Evolutionary conservation across 768 basidiomycete species (phyloP), one percentile per base, ranked within the genome.

Genomic region (Hypholoma fasciculare): DNA sequence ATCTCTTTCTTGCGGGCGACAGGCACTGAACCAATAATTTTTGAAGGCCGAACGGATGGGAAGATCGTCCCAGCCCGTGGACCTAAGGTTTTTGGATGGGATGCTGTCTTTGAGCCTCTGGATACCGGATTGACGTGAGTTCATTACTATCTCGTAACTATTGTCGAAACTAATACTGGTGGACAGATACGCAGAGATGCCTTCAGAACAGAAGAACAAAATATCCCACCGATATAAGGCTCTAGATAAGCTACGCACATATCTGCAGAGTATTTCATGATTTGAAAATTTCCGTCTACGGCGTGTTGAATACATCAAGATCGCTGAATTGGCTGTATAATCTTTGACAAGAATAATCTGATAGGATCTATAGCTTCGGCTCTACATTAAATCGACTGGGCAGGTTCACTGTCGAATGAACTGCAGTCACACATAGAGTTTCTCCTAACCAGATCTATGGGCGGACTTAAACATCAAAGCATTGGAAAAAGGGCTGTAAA

Each of bases 31-130:
- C 92, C 94, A 0, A 76, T 95, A 49, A 71, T 82, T 23, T 82
- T 82, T 52, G 96, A 97, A 67, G 96, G 96, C 0, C 79, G 83
- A 12, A 97, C 95, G 1, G 86, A 93, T 23, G 96, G 96, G 1
- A 81, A 72, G 16, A 95, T 98, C 60, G 96, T 99, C 2, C 85
- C 86, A 23, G 82, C 96, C 1, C 74, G 96, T 43, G 96, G 96
- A 0, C 81, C 86, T 0, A 74, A 78, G 27, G 72, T 82, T 13
- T 98, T 98, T 67, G 96, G 96, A 23, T 98, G 95, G 94, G 94
- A 96, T 72, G 79, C 94, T 0, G 74, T 90, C 7, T 97, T 96
- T 67, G 84, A 94, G 68, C 91, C 90, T 0, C 78, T 83, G 50
- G 88, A 84, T 8, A 86, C 82, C 17, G 86, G 87, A 6, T 78